Base-by-base conservation (phyloP, 164 flowering plant species). In the Piper longum region DNA sequence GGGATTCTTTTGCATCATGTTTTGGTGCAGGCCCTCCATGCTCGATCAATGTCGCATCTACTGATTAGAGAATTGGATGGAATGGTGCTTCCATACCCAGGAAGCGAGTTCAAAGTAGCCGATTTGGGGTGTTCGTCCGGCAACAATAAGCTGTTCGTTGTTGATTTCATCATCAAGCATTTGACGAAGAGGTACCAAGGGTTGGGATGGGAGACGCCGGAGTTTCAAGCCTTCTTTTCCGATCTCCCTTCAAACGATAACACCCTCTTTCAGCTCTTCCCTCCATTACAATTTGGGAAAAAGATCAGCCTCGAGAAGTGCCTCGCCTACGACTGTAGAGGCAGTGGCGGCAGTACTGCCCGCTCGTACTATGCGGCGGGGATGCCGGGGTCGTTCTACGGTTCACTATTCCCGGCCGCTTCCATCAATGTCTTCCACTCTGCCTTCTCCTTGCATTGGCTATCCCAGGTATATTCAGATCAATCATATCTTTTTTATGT, bases 371-470 rank as follows among this genome's bases (percentile, higher is more conserved):
- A 85, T 43, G 95, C 85, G 1, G 91, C 97, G 14, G 97, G 81
- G 0, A 95, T 90, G 5, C 92, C 97, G 1, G 97, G 97, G 0
- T 79, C 91, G 0, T 90, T 90, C 68, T 82, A 85, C 77, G 76
- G 85, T 5, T 72, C 95, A 0, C 90, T 90, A 11, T 90, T 90
- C 60, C 97, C 95, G 40, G 75, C 83, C 0, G 72, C 76, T 58
- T 86, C 88, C 4, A 74, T 88, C 57, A 66, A 90, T 62, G 77
- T 90, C 19, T 85, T 90, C 64, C 83, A 90, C 71, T 90, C 97
- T 0, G 92, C 95, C 1, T 91, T 91, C 73, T 91, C 89, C 67
- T 75, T 91, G 82, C 97, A 88, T 61, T 88, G 97, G 97, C 89
- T 88, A 18, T 88, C 93, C 66, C 96, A 88, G 95, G 97, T 87